These are phyloP conservation scores for Ceratobasidium sp. DNA, from an alignment of 1,284 basidiomycete species.

Conservation along the genomic window DNA sequence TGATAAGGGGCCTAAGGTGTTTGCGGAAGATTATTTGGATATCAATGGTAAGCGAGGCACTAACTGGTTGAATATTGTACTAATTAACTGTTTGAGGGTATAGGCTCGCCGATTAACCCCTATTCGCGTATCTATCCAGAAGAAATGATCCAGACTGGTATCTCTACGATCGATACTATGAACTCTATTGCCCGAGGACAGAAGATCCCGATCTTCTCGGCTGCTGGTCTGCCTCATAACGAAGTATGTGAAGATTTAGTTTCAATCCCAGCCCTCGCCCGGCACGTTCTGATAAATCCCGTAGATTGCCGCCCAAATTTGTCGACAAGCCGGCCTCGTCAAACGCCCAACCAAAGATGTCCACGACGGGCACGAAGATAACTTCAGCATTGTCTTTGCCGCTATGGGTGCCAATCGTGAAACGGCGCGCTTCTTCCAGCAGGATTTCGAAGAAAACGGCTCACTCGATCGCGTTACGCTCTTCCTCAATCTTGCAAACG, in stretches of 20 bases:
- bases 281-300: constrained; percentile 18
- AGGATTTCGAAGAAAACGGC: constrained; percentile 99
- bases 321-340: constrained; percentile 98
- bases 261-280: too few relatives aligned
- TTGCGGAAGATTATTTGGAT: constrained; percentile 99
- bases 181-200: constrained; percentile 99
- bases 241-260: constrained; percentile 81
- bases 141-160: constrained; percentile 99
- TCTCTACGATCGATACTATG: constrained; percentile 99
- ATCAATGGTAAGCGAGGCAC: constrained; percentile 93
- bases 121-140: constrained; percentile 99
- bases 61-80: too few relatives aligned
- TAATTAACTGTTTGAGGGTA: too few relatives aligned
- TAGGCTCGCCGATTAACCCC: constrained; percentile 98
- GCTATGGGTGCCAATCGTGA: constrained; percentile 99
- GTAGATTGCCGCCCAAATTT: constrained; percentile 99
- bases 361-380: constrained; percentile 99
- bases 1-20: constrained; percentile 98
- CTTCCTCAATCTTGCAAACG: constrained; percentile 99
- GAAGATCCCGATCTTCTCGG: constrained; percentile 99
- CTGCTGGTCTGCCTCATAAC: constrained; percentile 98
- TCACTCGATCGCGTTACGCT: constrained; percentile 97
- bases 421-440: constrained; percentile 99
- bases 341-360: constrained; percentile 96
- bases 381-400: constrained; percentile 99